phyloP scores from a whole-genome alignment of 2,329 filamentous ascomycete species.

The Colletotrichum siamense region DNA sequence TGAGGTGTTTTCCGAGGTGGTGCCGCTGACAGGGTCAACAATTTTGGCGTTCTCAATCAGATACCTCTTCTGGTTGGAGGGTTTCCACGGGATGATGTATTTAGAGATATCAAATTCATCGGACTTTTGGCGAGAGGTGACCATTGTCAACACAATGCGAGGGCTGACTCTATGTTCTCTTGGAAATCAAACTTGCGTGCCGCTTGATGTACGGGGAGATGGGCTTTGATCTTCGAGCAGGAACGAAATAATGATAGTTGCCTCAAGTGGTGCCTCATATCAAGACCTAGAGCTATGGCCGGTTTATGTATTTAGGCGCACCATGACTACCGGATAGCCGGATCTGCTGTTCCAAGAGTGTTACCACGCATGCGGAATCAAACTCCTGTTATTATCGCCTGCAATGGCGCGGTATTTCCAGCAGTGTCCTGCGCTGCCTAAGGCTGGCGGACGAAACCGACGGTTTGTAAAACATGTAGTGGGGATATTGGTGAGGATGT shows the following conservation, averaged over 20 bases:
- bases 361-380: neutral
- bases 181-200: accelerated
- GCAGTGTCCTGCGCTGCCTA: neutral
- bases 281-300: neutral
- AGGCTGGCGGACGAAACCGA: neutral
- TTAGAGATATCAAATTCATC: neutral
- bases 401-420: neutral
- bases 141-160: neutral
- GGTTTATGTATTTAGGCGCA: neutral
- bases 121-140: neutral
- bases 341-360: neutral
- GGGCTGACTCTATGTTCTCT: accelerated
- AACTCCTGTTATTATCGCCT: neutral
- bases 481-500: neutral
- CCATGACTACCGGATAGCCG: too few species aligned
- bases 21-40: neutral
- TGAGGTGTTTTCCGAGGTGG: neutral
- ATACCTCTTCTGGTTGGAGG: neutral
- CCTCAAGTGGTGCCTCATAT: neutral
- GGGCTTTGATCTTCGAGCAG: neutral
- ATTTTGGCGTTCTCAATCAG: neutral
- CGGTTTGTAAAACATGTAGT: neutral
- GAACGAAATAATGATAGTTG: neutral
- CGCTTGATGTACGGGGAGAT: neutral
- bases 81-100: neutral